These are phyloP conservation scores for Kodamaea restingae DNA, from an alignment of 805 yeast species.

Conservation along the genomic window DNA sequence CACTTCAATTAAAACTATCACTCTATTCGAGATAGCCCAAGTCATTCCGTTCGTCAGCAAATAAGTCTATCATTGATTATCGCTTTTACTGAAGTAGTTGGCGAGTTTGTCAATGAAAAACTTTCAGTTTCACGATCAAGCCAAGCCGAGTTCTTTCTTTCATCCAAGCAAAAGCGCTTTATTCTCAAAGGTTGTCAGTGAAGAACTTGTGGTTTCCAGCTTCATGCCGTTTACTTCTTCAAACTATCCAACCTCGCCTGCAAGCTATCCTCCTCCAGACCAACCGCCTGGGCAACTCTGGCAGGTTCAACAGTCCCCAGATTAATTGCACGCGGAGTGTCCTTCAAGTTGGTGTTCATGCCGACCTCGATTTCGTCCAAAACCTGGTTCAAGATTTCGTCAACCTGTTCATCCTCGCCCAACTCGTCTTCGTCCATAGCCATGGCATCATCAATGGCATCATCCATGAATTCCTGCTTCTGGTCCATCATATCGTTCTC, in stretches of 20 bases:
- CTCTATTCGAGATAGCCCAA: no score
- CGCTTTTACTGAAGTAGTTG: no score
- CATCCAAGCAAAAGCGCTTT: no score
- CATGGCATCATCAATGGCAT: constrained; percentile 95
- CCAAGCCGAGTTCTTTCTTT: no score
- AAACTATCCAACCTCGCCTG: constrained; percentile 86
- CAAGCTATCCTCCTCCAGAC: constrained; percentile 69
- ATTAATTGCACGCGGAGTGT: constrained; percentile 38
- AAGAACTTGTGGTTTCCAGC: no score
- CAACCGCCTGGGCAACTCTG: constrained; percentile 54
- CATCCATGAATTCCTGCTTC: constrained; percentile 98
- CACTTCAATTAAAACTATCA: no score
- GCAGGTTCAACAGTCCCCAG: constrained; percentile 34
- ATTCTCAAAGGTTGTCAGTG: no score
- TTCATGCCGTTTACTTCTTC: constrained; percentile 51
- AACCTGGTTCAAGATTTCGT: constrained; percentile 86
- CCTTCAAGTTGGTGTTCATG: constrained; percentile 48
- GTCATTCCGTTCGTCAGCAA: no score
- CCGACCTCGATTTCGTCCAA: constrained; percentile 96
- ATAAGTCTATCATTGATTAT: no score
- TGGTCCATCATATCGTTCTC: constrained; percentile 98
- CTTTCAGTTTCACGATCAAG: no score
- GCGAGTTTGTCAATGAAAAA: no score
- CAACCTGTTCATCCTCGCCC: constrained; percentile 84
- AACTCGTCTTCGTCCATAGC: constrained; percentile 71